phyloP scores from a whole-genome alignment of 441 rosid genomes.

The Brassica balearica region DNA sequence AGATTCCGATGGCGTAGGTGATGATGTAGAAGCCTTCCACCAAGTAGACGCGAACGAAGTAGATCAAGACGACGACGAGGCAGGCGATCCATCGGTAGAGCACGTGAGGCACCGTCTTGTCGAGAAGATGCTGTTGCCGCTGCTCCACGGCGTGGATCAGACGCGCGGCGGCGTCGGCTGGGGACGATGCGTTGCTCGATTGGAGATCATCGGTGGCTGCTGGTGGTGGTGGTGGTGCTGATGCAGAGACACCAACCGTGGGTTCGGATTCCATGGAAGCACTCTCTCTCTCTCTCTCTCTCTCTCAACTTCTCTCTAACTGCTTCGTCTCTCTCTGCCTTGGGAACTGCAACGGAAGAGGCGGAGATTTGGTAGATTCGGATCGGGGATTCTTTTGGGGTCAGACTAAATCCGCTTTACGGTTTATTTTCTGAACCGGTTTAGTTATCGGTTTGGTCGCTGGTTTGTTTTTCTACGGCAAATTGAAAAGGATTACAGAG shows the following conservation, averaged over 20 bases:
- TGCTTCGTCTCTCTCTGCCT: constrained; percentile 15
- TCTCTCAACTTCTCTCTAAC: not conserved
- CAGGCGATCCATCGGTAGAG: constrained; percentile 77
- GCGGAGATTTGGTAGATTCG: constrained; percentile 24
- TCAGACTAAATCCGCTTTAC: constrained; percentile 23
- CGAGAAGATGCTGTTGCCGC: constrained; percentile 79
- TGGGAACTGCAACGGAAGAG: constrained; percentile 35
- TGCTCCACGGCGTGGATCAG: constrained; percentile 56
- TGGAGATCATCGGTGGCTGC: constrained; percentile 47
- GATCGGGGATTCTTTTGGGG: not conserved
- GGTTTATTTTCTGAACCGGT: not conserved
- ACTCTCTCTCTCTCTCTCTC: constrained; percentile 6
- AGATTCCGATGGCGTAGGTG: constrained; percentile 83
- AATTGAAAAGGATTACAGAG: not conserved
- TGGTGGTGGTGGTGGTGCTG: constrained; percentile 9
- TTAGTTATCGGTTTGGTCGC: not conserved
- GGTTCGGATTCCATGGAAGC: constrained; percentile 67
- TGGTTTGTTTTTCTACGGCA: not conserved
- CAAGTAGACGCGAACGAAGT: constrained; percentile 75
- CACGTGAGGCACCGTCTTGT: constrained; percentile 74
- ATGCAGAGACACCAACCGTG: constrained; percentile 42
- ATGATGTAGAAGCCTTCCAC: constrained; percentile 85
- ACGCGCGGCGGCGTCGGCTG: constrained; percentile 53
- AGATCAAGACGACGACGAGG: constrained; percentile 55
- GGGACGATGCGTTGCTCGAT: constrained; percentile 48